A percentile compares a stretch with the other conserved stretches of the same genome.
phyloP scores from a whole-genome alignment of 2,329 filamentous ascomycete genomes.

The Neofusicoccum umdonicola region DNA sequence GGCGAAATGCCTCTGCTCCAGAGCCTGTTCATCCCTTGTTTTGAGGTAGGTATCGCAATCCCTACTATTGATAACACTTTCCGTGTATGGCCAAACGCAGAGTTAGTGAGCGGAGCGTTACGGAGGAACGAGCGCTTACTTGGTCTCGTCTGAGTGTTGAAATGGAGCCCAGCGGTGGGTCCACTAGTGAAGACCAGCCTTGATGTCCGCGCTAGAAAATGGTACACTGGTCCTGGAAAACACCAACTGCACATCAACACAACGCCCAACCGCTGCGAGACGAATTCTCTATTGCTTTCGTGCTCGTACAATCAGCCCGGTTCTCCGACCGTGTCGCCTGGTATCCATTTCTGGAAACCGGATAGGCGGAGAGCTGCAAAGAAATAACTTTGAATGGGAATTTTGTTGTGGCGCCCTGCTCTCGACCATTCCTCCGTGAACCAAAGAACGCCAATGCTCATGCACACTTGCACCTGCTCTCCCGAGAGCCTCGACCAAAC shows the following conservation, averaged over 20 bases:
- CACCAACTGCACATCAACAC: background rate
- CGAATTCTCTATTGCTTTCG: background rate
- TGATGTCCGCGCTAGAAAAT: too few relatives aligned
- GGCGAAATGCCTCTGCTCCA: too few relatives aligned
- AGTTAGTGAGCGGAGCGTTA: too few relatives aligned
- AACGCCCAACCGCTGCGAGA: background rate
- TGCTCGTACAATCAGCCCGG: background rate
- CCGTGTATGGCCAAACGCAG: too few relatives aligned
- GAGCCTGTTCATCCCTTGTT: too few relatives aligned
- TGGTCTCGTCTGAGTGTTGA: too few relatives aligned
- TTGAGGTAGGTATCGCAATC: too few relatives aligned
- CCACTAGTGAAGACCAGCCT: too few relatives aligned
- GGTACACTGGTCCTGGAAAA: too few relatives aligned
- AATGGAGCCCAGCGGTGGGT: too few relatives aligned
- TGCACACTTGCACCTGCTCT: conserved; percentile 1
- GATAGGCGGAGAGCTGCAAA: background rate
- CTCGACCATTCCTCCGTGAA: background rate
- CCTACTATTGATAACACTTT: too few relatives aligned
- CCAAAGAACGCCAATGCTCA: conserved; percentile 9
- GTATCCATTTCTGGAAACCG: background rate
- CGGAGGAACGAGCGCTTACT: too few relatives aligned
- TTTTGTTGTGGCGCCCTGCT: background rate
- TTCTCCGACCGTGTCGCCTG: background rate
- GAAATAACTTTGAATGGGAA: background rate
- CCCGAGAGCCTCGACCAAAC: background rate